Base-by-base conservation (phyloP, 371 early-diverging fungal genomes). In the Mucor sp. region DNA sequence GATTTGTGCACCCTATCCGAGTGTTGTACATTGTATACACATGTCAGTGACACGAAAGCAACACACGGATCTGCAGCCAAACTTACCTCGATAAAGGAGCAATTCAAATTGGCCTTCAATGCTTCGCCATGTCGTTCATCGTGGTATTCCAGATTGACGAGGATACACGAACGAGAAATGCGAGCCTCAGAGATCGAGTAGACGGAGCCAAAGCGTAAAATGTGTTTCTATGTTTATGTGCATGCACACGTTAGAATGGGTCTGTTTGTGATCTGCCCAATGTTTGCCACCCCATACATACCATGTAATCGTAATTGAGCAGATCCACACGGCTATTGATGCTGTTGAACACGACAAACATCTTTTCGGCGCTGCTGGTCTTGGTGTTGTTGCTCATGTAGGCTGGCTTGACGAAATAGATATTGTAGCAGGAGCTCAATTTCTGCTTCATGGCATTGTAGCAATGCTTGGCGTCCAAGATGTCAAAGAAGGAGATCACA, bases 401-500 rank as follows among this genome's bases (percentile, higher is more conserved):
- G 12, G 47, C 39, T 1, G 63, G 30, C 37, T 71, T 71, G 3
- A 43, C 67, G 33, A 63, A 71, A 44, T 32, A 63, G 0, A 30
- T 4, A 4, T 32, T 48, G 9, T 30, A 11, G 3, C 4, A 25
- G 11, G 14, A 1, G 15, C 27, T 25, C 15, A 25, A 15, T 0
- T 27, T 27, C 1, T 12, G 23, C 27, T 53, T 53, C 21, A 58
- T 30, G 28, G 35, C 19, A 0, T 62, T 27, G 0, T 59, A 19
- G 14, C 63, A 33, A 3, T 23, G 14, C 21, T 60, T 25, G 0
- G 71, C 71, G 21, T 63, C 35, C 35, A 33, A 8, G 8, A 71
- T 35, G 11, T 30, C 21, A 30, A 63, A 71, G 37, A 53, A 71
- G 6, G 71, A 71, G n/a, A 61, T 41, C 14, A 67, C 53, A 27